Base-by-base conservation (phyloP, 1,284 basidiomycete genomes). In the Cerioporus squamosus region DNA sequence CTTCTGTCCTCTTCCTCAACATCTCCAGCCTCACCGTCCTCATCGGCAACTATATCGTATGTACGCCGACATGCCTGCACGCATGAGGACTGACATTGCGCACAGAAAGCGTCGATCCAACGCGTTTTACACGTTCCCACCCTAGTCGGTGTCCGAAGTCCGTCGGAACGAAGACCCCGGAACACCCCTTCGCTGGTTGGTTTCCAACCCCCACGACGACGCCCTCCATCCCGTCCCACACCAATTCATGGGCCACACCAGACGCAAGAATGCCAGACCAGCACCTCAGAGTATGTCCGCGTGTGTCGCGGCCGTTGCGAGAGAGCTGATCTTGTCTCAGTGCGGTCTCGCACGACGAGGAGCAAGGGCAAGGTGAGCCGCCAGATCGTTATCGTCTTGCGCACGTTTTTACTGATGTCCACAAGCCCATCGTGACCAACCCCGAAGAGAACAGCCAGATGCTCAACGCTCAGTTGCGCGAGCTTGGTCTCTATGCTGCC, bases 401-500 rank as follows among this genome's bases (percentile, higher is more conserved):
- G 23, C 62, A 61, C 62, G 55, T 66, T 61, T 56, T 58, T 64
- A 51, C 12, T 45, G 38, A 47, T 66, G 36, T 64, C 42, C 87
- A 84, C 75, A 60, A 78, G 63, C 63, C 63, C 53, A 58, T 64
- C 24, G 53, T 52, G 36, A 60, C 84, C 36, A 86, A 90, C 74
- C 86, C 88, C 24, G 79, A 79, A 43, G 76, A 84, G 65, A 90
- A 86, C 70, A 87, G 85, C 38, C 81, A 81, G 61, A 78, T 80
- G 54, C 84, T 94, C 65, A 84, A 79, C 20, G 77, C 81, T 57
- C 91, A 93, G 73, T 83, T 94, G 33, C 82, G 85, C 48, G 80
- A 84, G 8, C 76, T 92, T 46, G 91, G 91, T 5, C 78, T 94
- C 24, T 94, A 94, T 71, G 87, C 91, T 38, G 90, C 90, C 15